A percentile compares a stretch with the other conserved stretches of the same genome.
phyloP scores from a whole-genome alignment of 1,284 basidiomycete genomes.

The Phylloporus sp. region DNA sequence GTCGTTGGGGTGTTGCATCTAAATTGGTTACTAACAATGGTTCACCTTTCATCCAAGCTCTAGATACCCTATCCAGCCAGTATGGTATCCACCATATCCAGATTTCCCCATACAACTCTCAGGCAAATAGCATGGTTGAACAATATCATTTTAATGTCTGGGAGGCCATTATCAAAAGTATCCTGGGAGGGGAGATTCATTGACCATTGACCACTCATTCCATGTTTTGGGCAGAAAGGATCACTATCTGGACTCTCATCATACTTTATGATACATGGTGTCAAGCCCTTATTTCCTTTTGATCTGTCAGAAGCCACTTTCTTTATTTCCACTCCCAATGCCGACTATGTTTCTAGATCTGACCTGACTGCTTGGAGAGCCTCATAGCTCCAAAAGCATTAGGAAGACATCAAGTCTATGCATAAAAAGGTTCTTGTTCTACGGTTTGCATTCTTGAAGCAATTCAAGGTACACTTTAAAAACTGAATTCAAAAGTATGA shows the following conservation, averaged over 20 bases:
- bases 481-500: not conserved
- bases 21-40: not conserved
- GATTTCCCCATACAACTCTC: not conserved
- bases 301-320: not conserved
- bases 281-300: conserved; percentile 43
- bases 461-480: not conserved
- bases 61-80: not conserved
- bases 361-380: not conserved
- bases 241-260: not conserved
- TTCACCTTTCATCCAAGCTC: not conserved
- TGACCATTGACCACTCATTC: not conserved
- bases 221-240: not conserved
- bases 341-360: not conserved
- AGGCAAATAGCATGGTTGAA: not conserved
- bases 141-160: not conserved
- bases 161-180: not conserved
- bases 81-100: not conserved
- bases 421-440: too few relatives aligned
- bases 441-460: not conserved
- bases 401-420: not conserved
- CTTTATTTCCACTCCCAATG: not conserved
- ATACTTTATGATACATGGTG: not conserved
- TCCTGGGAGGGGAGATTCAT: not conserved
- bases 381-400: not conserved
- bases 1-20: not conserved